Evolutionary conservation across 306 rosid species (phyloP), one percentile per base, ranked within the genome.

Genomic region (Parietaria judaica): DNA sequence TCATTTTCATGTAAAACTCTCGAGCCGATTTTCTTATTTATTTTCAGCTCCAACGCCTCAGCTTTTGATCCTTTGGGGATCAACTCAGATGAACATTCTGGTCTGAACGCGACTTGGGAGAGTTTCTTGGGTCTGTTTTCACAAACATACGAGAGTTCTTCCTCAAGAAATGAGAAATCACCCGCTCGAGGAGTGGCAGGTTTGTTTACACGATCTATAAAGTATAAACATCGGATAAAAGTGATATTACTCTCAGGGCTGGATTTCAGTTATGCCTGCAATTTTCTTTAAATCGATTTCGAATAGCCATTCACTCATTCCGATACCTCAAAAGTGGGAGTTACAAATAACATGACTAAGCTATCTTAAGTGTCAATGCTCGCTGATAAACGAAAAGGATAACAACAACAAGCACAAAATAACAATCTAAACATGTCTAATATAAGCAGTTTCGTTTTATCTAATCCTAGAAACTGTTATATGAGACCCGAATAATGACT

Each of bases 131-230:
- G 68, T 60, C 54, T 77, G 60, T 70, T 86, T 47, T 72, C 87
- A 36, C 87, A 84, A 67, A 71, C 81, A 51, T 81, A 70, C 51
- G 74, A 75, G 67, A 82, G 95, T 66, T 11, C 84, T 65, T 85
- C 96, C 17, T 67, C 94, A 13, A 85, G 80, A 69, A 85, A 80
- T 75, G 95, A 76, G 15, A 91, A 86, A 65, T 77, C 95, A 51
- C 71, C 90, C 39, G 70, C 90, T 46, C 83, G 95, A 67, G 96
- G 98, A 56, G 80, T 77, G 58, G 98, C 96, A 74, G 97, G 96
- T 91, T 72, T 60, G 64, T 51, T 58, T 67, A 2, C 65, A 51
- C 66, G 51, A 75, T 58, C 67, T 54, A 49, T 70, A 6, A 51
- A 56, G n/a, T 56, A 23, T 23, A 23, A 23, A 23, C 31, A 23